These are phyloP conservation scores for Fomitopsis serialis DNA, from an alignment of 768 basidiomycete species.

Conservation along the genomic window DNA sequence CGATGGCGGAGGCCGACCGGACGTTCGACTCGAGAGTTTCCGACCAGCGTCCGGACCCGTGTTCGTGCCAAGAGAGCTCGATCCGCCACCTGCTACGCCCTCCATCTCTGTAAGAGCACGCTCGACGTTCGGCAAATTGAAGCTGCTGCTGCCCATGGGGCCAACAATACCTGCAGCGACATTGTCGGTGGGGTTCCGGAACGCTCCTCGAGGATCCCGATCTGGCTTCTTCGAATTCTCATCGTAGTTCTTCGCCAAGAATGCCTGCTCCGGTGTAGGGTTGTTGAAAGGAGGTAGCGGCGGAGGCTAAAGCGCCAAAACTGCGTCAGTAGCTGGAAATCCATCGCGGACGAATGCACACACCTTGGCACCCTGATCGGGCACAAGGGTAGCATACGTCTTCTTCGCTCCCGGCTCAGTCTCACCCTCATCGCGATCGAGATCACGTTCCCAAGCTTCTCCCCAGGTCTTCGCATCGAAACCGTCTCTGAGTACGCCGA, in stretches of 20 bases:
- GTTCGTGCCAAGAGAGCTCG: slow-evolving; percentile 23
- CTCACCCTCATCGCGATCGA: slow-evolving; percentile 37
- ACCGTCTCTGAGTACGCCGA: slow-evolving; percentile 81
- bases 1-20: slow-evolving; percentile 11
- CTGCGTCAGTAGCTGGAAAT: not conserved
- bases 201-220: slow-evolving; percentile 83
- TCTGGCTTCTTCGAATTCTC: slow-evolving; percentile 87
- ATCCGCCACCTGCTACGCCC: slow-evolving; percentile 31
- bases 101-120: slow-evolving; percentile 89
- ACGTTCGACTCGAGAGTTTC: slow-evolving; percentile 17
- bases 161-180: slow-evolving; percentile 80
- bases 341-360: slow-evolving; percentile 13
- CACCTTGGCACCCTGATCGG: slow-evolving; percentile 72
- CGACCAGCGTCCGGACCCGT: slow-evolving; percentile 29
- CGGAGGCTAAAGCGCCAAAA: slow-evolving; percentile 38
- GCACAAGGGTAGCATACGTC: slow-evolving; percentile 67
- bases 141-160: slow-evolving; percentile 83
- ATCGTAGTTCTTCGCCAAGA: slow-evolving; percentile 89
- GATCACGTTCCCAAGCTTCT: slow-evolving; percentile 73
- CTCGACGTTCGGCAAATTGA: slow-evolving; percentile 84
- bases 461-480: slow-evolving; percentile 83
- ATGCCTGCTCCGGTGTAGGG: slow-evolving; percentile 83
- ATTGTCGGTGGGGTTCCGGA: slow-evolving; percentile 70
- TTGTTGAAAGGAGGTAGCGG: slow-evolving; percentile 73
- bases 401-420: slow-evolving; percentile 52